phyloP scores from a whole-genome alignment of 2,329 filamentous ascomycete species.

The Berkeleyomyces rouxiae region DNA sequence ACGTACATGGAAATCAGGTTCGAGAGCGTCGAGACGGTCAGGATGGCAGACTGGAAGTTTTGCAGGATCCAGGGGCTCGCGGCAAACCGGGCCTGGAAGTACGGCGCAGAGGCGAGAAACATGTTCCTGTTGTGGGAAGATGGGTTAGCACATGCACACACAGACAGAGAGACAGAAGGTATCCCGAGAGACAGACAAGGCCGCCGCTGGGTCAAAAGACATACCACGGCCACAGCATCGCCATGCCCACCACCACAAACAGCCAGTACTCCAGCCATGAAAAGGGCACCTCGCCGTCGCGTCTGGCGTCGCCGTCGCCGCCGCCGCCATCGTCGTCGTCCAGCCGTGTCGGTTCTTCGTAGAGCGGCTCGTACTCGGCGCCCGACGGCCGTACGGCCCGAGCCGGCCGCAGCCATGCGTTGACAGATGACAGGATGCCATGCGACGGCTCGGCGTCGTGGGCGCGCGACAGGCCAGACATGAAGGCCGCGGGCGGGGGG shows the following conservation, averaged over 20 bases:
- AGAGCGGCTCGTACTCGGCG: conserved; percentile 12
- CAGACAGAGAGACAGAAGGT: conserved; percentile 11
- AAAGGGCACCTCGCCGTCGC: conserved; percentile 37
- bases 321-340: not conserved
- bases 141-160: not conserved
- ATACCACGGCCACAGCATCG: conserved; percentile 97
- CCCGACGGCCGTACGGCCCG: not conserved
- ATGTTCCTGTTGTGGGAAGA: conserved; percentile 54
- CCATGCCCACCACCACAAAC: conserved; percentile 70
- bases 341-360: conserved; percentile 10
- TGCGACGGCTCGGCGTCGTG: conserved; percentile 3
- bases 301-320: not conserved
- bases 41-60: conserved; percentile 80
- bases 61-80: conserved; percentile 52
- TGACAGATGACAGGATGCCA: not conserved
- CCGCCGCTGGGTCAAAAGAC: conserved; percentile 16
- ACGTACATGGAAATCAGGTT: conserved; percentile 63
- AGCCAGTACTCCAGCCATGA: conserved; percentile 76
- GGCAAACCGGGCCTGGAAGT: conserved; percentile 72
- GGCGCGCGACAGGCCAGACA: not conserved
- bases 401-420: not conserved
- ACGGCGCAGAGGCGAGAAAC: conserved; percentile 89
- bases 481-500: not conserved
- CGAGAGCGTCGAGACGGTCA: conserved; percentile 69
- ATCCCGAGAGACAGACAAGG: not conserved